Evolutionary conservation across 1,284 basidiomycete genomes (phyloP).

Genomic region (Pyrrhoderma lamaoense): DNA sequence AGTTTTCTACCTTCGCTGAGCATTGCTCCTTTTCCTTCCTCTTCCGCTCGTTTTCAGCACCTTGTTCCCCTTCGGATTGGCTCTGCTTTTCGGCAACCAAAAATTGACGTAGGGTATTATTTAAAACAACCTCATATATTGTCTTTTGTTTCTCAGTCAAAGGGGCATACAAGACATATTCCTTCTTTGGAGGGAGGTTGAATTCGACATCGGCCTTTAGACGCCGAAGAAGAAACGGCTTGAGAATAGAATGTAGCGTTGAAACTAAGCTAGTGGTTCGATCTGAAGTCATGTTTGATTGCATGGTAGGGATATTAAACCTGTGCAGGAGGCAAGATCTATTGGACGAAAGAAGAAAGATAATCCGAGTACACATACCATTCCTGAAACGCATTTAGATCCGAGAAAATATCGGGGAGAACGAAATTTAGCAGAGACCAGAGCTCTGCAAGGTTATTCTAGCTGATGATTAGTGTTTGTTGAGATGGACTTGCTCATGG

Average conservation of each 20-base stretch:
- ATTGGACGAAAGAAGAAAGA: not conserved
- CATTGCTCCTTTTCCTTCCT: constrained; percentile 26
- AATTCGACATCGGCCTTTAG: constrained; percentile 89
- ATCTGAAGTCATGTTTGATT: constrained; percentile 47
- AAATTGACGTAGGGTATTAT: constrained; percentile 58
- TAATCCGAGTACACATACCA: constrained; percentile 46
- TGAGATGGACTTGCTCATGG: not conserved
- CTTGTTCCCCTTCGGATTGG: constrained; percentile 19
- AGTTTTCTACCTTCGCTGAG: constrained; percentile 24
- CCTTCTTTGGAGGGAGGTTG: constrained; percentile 84
- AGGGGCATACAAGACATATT: constrained; percentile 91
- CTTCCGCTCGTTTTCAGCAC: constrained; percentile 25
- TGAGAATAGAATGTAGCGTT: constrained; percentile 84
- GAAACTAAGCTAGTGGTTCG: constrained; percentile 66
- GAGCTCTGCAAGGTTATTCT: constrained; percentile 90
- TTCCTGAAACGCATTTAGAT: constrained; percentile 85
- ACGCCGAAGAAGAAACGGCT: constrained; percentile 90
- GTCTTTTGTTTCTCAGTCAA: constrained; percentile 76
- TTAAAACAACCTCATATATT: constrained; percentile 75
- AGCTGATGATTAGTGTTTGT: not conserved
- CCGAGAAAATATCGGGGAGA: constrained; percentile 86
- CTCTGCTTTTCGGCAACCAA: constrained; percentile 44
- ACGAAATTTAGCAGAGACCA: constrained; percentile 97
- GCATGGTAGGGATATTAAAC: constrained; percentile 68
- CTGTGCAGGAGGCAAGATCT: constrained; percentile 33